Conservation (phyloP, 257 asterid species). For the Scutellaria baicalensis region DNA sequence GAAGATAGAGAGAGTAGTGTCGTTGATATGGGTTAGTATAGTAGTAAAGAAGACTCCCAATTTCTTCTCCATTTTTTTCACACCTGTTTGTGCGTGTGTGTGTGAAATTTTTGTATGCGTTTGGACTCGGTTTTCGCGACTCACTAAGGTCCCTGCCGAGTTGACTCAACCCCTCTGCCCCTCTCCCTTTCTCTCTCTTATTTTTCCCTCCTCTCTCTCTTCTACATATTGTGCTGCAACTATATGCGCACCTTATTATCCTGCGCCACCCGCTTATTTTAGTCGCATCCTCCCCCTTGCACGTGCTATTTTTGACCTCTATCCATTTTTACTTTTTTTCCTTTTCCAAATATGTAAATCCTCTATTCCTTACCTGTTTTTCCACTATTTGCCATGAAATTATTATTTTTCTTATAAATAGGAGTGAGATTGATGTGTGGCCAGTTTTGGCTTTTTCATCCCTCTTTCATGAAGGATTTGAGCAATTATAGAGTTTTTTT, state of each 20-base stretch:
- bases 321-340: background rate
- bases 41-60: conserved; percentile 56
- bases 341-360: background rate
- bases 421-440: too few species aligned
- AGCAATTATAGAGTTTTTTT: too few species aligned
- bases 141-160: conserved; percentile 42
- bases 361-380: too few species aligned
- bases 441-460: too few species aligned
- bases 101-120: conserved; percentile 19
- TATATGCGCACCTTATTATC: conserved; percentile 30
- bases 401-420: too few species aligned
- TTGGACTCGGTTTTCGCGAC: conserved; percentile 29
- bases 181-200: conserved; percentile 2
- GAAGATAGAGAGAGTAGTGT: conserved; percentile 23
- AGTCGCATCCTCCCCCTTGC: background rate
- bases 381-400: too few species aligned
- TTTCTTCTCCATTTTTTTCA: conserved; percentile 74
- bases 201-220: conserved; percentile 19
- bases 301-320: conserved; percentile 14
- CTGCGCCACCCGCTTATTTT: conserved; percentile 23
- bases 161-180: conserved; percentile 31
- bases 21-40: conserved; percentile 26
- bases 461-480: too few species aligned
- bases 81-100: conserved; percentile 33
- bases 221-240: conserved; percentile 50